phyloP scores from a whole-genome alignment of 2,329 filamentous ascomycete species.

The Microsporum audouinii region DNA sequence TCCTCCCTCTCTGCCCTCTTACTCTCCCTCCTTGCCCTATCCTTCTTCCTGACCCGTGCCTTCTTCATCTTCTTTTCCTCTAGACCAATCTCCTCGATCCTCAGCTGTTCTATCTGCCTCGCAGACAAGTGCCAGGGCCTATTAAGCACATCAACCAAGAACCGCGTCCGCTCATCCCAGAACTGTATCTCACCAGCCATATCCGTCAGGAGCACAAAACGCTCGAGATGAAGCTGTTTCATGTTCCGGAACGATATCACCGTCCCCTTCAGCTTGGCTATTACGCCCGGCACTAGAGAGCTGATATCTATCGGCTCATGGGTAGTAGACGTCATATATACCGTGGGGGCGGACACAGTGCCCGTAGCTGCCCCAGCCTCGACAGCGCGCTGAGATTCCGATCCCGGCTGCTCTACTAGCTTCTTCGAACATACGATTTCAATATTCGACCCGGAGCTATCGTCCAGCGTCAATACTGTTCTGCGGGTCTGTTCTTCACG shows the following conservation, averaged over 20 bases:
- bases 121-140: slow-evolving; percentile 43
- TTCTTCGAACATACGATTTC: slow-evolving; percentile 41
- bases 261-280: slow-evolving; percentile 48
- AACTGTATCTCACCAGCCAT: slow-evolving; percentile 46
- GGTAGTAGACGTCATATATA: slow-evolving; percentile 9
- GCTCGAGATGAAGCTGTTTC: slow-evolving; percentile 46
- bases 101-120: slow-evolving; percentile 34
- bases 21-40: slow-evolving; percentile 27
- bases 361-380: background rate
- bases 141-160: slow-evolving; percentile 39
- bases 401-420: slow-evolving; percentile 21
- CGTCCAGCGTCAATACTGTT: slow-evolving; percentile 46
- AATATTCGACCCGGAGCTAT: slow-evolving; percentile 48
- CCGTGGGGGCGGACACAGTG: background rate
- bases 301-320: slow-evolving; percentile 36
- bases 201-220: slow-evolving; percentile 38
- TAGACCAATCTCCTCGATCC: slow-evolving; percentile 31
- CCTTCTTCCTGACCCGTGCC: slow-evolving; percentile 25
- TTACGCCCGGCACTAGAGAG: slow-evolving; percentile 38
- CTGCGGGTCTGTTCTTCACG: slow-evolving; percentile 44
- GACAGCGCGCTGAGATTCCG: slow-evolving; percentile 15
- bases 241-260: slow-evolving; percentile 40
- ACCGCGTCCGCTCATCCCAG: slow-evolving; percentile 41
- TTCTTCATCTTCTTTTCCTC: slow-evolving; percentile 33
- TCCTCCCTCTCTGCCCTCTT: slow-evolving; percentile 33